Evolutionary conservation across 441 rosid genomes (phyloP), one percentile per base, ranked within the genome.

Genomic region (Aleurites moluccanus): DNA sequence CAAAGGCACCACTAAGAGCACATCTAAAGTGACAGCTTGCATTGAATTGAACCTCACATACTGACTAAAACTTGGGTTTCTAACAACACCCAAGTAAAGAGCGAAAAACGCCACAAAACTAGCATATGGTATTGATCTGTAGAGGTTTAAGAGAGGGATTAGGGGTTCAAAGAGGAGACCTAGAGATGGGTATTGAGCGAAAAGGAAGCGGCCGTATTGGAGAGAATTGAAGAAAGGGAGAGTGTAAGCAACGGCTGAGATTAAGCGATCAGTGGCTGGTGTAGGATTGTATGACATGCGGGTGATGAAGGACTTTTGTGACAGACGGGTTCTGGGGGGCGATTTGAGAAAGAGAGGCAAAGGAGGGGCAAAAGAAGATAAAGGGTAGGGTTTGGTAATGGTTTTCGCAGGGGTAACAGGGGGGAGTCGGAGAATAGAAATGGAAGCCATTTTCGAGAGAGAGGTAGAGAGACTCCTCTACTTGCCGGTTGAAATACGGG

Each of bases 11-110:
- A 89, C 93, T 65, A 94, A 65, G 20, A 94, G 83, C 59, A 89
- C 96, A 79, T 94, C 97, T 38, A 94, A 76, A 30, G 96, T 88
- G 64, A 92, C 88, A 20, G 95, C 93, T 75, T 94, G 95, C 98
- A 92, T 92, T 4, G 96, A 81, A 72, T 89, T 94, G 80, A 90
- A 92, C 80, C 96, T 75, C 42, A 87, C 92, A 72, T 90, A 92
- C 53, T 73, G 87, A 74, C 84, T 87, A 77, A 94, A 94, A 44
- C 82, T 82, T 4, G 88, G 88, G 80, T 94, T 92, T 75, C 94
- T 83, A 21, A 90, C 95, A 6, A 89, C 84, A 1, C 91, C 94
- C 20, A 89, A 69, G 64, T 94, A 92, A 20, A 92, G 81, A 10
- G 85, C 97, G 73, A 92, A 91, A 85, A 92, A 92, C 27, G 95